A percentile compares a stretch with the other conserved stretches of the same genome.
Evolutionary conservation across 2,329 filamentous ascomycete species (phyloP).

Genomic region (Cercospora sojina): DNA sequence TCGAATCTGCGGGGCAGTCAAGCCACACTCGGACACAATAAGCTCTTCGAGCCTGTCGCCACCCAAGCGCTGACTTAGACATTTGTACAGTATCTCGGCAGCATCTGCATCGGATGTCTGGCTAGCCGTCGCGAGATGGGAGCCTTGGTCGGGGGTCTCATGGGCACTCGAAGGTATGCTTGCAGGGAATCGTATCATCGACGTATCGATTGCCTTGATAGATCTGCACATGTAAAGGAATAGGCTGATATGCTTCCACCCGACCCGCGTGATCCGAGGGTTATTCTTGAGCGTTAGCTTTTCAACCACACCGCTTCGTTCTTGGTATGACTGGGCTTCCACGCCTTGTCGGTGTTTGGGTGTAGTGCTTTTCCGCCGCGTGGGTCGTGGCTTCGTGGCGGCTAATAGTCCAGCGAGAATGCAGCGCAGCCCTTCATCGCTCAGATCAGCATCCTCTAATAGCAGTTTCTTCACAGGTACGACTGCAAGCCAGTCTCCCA

Average conservation of each 20-base stretch:
- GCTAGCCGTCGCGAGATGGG: conserved; percentile 12
- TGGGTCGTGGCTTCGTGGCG: conserved; percentile 63
- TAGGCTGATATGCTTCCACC: conserved; percentile 86
- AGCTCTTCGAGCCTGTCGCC: conserved; percentile 77
- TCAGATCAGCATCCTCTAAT: conserved; percentile 82
- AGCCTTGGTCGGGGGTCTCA: conserved; percentile 25
- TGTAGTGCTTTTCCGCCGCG: conserved; percentile 30
- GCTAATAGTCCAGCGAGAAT: conserved; percentile 83
- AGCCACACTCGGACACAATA: conserved; percentile 74
- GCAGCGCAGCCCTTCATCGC: conserved; percentile 81
- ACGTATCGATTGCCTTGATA: conserved; percentile 81
- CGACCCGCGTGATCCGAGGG: conserved; percentile 74
- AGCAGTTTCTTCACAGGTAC: conserved; percentile 86
- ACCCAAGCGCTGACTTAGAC: conserved; percentile 72
- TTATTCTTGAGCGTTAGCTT: conserved; percentile 89
- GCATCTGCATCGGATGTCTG: conserved; percentile 48
- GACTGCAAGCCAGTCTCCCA: conserved; percentile 91
- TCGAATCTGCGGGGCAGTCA: conserved; percentile 69
- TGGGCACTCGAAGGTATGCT: conserved; percentile 33
- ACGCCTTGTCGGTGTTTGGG: conserved; percentile 34
- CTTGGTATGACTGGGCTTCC: conserved; percentile 29
- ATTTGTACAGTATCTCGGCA: conserved; percentile 67
- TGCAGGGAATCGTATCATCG: conserved; percentile 74
- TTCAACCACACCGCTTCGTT: conserved; percentile 74
- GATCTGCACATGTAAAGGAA: conserved; percentile 90